phyloP scores from a whole-genome alignment of 257 asterid species.

The Solanum chmielewskii region DNA sequence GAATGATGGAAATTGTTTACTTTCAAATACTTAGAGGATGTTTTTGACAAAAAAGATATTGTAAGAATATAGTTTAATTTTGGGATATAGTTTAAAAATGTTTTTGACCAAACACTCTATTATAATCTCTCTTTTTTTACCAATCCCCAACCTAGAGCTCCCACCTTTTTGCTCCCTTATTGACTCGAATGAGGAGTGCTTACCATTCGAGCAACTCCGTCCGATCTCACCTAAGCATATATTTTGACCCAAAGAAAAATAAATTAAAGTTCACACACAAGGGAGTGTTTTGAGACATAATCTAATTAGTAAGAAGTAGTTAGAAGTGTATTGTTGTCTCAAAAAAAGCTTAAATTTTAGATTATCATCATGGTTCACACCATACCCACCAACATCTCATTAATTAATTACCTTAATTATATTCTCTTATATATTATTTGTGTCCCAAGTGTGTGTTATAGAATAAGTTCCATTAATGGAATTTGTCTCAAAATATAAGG shows the following conservation, averaged over 20 bases:
- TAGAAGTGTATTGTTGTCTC: background rate
- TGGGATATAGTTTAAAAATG: too few species aligned
- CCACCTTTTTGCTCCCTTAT: background rate
- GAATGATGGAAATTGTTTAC: too few species aligned
- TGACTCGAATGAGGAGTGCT: too few species aligned
- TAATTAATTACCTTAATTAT: background rate
- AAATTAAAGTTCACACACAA: background rate
- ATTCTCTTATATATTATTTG: background rate
- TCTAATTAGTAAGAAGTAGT: background rate
- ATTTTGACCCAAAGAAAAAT: background rate
- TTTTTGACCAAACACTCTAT: too few species aligned
- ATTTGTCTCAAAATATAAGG: background rate
- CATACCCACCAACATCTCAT: background rate
- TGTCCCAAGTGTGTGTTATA: background rate
- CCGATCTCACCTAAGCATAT: background rate
- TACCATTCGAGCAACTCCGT: background rate
- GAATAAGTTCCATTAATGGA: background rate
- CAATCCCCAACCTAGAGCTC: background rate
- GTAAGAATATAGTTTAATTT: too few species aligned
- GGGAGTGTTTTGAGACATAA: background rate
- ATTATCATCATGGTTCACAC: background rate
- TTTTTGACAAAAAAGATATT: too few species aligned
- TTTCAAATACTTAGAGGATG: too few species aligned
- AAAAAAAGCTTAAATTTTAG: background rate
- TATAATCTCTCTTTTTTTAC: background rate